Conservation (phyloP, 2,329 filamentous ascomycete species). For the Trichoderma sp. region DNA sequence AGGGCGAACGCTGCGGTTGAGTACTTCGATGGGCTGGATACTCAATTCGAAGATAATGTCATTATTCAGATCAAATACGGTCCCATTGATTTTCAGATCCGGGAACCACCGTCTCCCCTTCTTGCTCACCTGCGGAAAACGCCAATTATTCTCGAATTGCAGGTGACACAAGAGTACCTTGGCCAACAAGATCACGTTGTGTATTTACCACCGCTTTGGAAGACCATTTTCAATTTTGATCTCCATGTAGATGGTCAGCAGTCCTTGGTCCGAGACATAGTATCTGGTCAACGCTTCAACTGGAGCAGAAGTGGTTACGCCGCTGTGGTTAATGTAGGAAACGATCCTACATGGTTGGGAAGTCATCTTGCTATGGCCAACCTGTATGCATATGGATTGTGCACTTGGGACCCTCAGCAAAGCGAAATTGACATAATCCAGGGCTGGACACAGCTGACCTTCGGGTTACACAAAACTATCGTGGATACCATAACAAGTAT, state of each 20-base stretch:
- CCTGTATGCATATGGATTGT: neutral
- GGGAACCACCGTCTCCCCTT: neutral
- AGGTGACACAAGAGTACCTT: neutral
- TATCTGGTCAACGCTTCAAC: neutral
- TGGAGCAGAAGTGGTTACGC: neutral
- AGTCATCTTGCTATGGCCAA: neutral
- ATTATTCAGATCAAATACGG: neutral
- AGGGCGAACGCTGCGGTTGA: neutral
- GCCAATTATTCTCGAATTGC: neutral
- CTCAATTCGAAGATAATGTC: neutral
- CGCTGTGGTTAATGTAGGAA: neutral
- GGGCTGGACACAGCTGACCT: neutral
- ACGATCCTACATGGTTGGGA: neutral
- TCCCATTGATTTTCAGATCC: neutral
- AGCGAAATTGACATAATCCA: neutral
- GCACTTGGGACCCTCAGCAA: neutral
- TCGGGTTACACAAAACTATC: neutral
- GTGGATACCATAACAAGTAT: neutral
- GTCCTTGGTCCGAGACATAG: neutral
- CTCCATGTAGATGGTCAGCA: neutral
- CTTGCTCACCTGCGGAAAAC: neutral
- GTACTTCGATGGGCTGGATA: neutral
- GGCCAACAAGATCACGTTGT: neutral
- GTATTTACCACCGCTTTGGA: neutral
- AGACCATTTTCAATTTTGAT: neutral